These are phyloP conservation scores for Hyaloscypha hepaticicola DNA, from an alignment of 495 filamentous ascomycete species.

Conservation along the genomic window DNA sequence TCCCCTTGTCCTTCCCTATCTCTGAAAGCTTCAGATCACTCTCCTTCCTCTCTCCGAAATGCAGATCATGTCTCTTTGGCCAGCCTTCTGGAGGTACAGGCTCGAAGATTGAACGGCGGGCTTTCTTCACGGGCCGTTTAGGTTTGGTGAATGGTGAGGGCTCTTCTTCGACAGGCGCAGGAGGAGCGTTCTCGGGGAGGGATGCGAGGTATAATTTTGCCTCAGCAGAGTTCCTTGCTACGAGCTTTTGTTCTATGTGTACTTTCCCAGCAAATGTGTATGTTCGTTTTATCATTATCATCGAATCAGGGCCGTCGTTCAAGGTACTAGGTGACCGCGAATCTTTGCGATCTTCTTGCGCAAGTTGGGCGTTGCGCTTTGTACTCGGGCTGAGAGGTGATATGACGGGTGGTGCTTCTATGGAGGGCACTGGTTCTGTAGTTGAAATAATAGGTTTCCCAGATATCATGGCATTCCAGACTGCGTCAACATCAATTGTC, in stretches of 20 bases:
- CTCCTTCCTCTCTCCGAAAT: slow-evolving; percentile 43
- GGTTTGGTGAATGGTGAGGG: slow-evolving; percentile 40
- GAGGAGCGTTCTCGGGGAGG: slow-evolving; percentile 35
- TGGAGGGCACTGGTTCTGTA: slow-evolving; percentile 25
- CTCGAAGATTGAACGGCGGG: slow-evolving; percentile 79
- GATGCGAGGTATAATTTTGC: slow-evolving; percentile 69
- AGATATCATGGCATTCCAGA: slow-evolving; percentile 79
- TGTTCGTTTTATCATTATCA: slow-evolving; percentile 81
- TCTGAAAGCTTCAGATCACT: slow-evolving; percentile 9
- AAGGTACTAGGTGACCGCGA: slow-evolving; percentile 17
- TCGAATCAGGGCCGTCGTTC: slow-evolving; percentile 41
- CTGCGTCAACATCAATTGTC: slow-evolving; percentile 83
- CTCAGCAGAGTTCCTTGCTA: slow-evolving; percentile 76
- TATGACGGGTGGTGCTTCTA: slow-evolving; percentile 20
- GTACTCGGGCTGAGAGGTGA: not conserved
- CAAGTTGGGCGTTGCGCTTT: not conserved
- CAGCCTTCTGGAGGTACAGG: slow-evolving; percentile 51
- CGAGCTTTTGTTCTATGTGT: slow-evolving; percentile 78
- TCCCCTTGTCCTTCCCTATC: slow-evolving; percentile 52
- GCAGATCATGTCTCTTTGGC: slow-evolving; percentile 47
- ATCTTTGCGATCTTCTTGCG: slow-evolving; percentile 13
- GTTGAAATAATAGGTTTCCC: slow-evolving; percentile 27
- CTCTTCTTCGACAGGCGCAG: not conserved
- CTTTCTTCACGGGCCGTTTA: slow-evolving; percentile 64
- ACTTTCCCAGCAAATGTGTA: slow-evolving; percentile 90